Evolutionary conservation across 768 basidiomycete species (phyloP), one percentile per base, ranked within the genome.

Genomic region (Pleurotus eryngii): DNA sequence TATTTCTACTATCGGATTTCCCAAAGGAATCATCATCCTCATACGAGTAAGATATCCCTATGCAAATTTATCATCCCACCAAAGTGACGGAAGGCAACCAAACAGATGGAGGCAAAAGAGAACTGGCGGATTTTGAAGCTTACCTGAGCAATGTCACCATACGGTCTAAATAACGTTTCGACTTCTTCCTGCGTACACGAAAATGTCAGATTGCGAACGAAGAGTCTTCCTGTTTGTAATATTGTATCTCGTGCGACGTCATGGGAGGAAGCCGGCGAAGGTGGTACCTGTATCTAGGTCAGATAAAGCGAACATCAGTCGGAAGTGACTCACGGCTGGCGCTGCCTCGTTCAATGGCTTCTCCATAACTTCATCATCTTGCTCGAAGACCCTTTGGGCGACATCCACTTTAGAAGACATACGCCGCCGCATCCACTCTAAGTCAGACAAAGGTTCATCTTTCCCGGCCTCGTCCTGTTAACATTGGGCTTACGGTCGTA

Each of bases 121-220:
- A 47, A 57, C 40, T 17, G 4, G 49, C 46, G 38, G 54, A 43
- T 27, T 14, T 18, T 59, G 26, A 12, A 60, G 49, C 83, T 78
- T 59, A 92, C 93, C 87, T 95, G 89, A 42, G 79, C 79, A 35
- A 97, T 67, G 46, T 82, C 76, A 7, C 95, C 95, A 67, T 82
- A 92, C 0, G 81, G 74, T 3, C 70, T 67, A 68, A 95, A 94
- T 2, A 86, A 76, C 11, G 79, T 76, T 2, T 69, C 65, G 0
- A 98, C 72, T 49, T 97, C 94, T 2, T 76, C 70, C 15, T 89
- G 81, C 5, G 88, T 87, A 57, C 90, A 92, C 0, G 87, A 82
- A 65, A 94, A 98, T 0, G 94, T 79, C n/a, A 99, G 72, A 67
- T 98, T 99, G n/a, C 97, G 92, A 4, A 99, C 74, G 66, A 98